Evolutionary conservation across 768 basidiomycete species (phyloP).

Genomic region (Macrolepiota albuminosa): DNA sequence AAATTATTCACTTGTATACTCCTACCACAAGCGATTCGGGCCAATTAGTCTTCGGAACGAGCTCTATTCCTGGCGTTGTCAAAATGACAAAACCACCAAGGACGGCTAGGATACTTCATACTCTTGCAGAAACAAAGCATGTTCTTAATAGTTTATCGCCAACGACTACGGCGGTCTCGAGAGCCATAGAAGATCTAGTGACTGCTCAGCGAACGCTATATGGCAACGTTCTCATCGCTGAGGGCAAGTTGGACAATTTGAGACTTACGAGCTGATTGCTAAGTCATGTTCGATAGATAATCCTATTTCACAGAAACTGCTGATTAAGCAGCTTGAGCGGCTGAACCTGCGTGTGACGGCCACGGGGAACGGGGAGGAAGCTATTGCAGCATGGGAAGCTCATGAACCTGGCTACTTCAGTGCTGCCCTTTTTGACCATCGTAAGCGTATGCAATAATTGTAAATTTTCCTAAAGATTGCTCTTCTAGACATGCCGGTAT

Average conservation of each 20-base stretch:
- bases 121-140: constrained; percentile 55
- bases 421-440: constrained; percentile 71
- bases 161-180: constrained; percentile 30
- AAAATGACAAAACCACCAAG: constrained; percentile 73
- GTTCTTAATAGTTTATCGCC: constrained; percentile 40
- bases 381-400: constrained; percentile 63
- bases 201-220: constrained; percentile 50
- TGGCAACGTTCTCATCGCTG: constrained; percentile 68
- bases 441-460: constrained; percentile 29
- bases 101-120: constrained; percentile 53
- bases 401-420: constrained; percentile 66
- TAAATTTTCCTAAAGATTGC: neutral
- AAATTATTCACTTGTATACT: constrained; percentile 68
- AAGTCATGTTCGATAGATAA: constrained; percentile 43
- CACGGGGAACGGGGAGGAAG: constrained; percentile 66
- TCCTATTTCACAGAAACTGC: constrained; percentile 60
- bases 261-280: neutral
- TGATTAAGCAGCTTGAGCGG: constrained; percentile 63
- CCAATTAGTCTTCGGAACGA: constrained; percentile 45
- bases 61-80: constrained; percentile 48
- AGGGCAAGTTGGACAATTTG: constrained; percentile 38
- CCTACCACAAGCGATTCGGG: constrained; percentile 59
- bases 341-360: constrained; percentile 56
- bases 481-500: constrained; percentile 71
- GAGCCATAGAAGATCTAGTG: constrained; percentile 42